These are phyloP conservation scores for Penicillium angulare DNA, from an alignment of 495 filamentous ascomycete genomes.

Conservation along the genomic window DNA sequence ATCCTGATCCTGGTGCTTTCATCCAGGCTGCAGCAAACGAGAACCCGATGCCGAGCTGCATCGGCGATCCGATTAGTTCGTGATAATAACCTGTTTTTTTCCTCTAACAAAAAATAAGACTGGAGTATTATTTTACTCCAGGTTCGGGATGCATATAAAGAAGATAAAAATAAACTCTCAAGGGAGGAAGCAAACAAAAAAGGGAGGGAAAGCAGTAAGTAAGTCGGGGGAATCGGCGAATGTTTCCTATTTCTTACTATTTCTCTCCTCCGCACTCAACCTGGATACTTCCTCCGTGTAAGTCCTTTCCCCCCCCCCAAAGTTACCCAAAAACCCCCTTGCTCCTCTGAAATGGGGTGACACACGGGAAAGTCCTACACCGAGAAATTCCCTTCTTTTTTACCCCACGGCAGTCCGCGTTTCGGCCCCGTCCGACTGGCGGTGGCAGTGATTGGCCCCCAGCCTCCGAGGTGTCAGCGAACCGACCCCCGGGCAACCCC, in stretches of 20 bases:
- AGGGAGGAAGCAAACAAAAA: not conserved
- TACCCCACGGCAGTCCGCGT: conserved; percentile 7
- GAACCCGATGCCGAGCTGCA: conserved; percentile 17
- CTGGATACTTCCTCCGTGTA: too few relatives aligned
- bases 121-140: not conserved
- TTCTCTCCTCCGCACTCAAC: too few relatives aligned
- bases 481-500: conserved; percentile 36
- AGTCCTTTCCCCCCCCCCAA: too few relatives aligned
- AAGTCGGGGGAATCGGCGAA: too few relatives aligned
- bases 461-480: conserved; percentile 31
- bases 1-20: not conserved
- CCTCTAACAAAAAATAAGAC: not conserved
- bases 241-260: too few relatives aligned
- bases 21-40: conserved; percentile 3
- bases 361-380: conserved; percentile 16
- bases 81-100: not conserved
- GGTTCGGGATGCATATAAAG: too few relatives aligned
- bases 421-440: conserved; percentile 28
- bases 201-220: too few relatives aligned
- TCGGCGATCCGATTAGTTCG: not conserved
- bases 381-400: conserved; percentile 14
- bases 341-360: not conserved
- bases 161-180: not conserved
- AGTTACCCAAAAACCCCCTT: not conserved
- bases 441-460: conserved; percentile 29